Conservation (phyloP, 1,284 basidiomycete species). For the Hymenochaete sp. region DNA sequence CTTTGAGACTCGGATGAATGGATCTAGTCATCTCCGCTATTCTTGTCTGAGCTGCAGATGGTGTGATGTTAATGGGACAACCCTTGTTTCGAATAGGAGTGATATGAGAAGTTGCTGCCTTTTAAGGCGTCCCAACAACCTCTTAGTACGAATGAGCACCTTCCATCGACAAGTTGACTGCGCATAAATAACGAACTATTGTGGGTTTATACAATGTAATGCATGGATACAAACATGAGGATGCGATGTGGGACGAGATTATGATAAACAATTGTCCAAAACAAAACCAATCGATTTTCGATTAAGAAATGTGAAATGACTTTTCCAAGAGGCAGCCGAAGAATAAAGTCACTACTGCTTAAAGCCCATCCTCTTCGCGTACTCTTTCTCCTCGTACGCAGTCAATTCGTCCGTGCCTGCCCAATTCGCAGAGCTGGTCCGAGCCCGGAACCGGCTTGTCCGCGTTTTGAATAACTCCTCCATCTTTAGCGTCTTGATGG, state of each 20-base stretch:
- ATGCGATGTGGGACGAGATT: neutral
- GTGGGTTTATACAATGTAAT: neutral
- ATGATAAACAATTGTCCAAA: neutral
- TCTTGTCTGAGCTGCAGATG: too few species aligned
- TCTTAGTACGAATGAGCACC: too few species aligned
- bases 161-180: too few species aligned
- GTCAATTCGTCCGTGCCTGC: conserved; percentile 78
- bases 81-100: too few species aligned
- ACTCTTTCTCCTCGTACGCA: conserved; percentile 74
- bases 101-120: too few species aligned
- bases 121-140: too few species aligned
- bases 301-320: neutral
- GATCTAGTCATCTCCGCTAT: too few species aligned
- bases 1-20: too few species aligned
- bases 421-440: conserved; percentile 94
- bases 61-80: too few species aligned
- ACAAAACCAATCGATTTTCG: too few species aligned
- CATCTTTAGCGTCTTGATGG: conserved; percentile 78
- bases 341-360: conserved; percentile 22
- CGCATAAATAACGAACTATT: too few species aligned
- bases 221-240: neutral
- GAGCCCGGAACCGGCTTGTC: conserved; percentile 73
- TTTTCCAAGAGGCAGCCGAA: neutral
- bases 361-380: conserved; percentile 86
- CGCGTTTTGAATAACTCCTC: conserved; percentile 72